These are phyloP conservation scores for Reutealis trisperma DNA, from an alignment of 345 rosid species.

Conservation along the genomic window DNA sequence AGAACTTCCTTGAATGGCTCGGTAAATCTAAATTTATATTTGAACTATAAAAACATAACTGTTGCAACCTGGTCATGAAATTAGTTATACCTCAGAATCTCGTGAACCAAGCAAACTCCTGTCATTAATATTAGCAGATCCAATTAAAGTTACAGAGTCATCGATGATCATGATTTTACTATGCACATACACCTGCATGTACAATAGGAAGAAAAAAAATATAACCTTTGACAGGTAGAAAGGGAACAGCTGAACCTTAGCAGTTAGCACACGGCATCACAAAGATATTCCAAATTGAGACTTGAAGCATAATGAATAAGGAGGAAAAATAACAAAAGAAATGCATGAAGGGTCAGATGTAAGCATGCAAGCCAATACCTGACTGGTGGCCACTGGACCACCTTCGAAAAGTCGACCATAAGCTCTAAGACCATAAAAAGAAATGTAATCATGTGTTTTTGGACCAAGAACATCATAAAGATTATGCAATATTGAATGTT, in stretches of 20 bases:
- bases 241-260: neutral
- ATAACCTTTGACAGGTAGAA: neutral
- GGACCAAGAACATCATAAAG: conserved; percentile 75
- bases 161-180: conserved; percentile 93
- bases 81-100: conserved; percentile 85
- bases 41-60: no score
- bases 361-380: conserved; percentile 46
- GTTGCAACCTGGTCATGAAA: neutral
- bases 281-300: neutral
- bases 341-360: neutral
- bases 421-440: conserved; percentile 93
- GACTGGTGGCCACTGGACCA: conserved; percentile 93
- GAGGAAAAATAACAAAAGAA: neutral
- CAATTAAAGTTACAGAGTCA: conserved; percentile 68
- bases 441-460: conserved; percentile 73
- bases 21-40: no score
- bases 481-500: conserved; percentile 78
- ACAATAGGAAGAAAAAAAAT: conserved; percentile 13
- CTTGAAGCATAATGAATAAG: neutral
- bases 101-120: conserved; percentile 97
- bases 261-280: neutral
- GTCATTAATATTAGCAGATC: conserved; percentile 95
- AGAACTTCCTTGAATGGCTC: no score
- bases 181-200: conserved; percentile 86
- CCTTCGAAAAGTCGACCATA: conserved; percentile 79